phyloP scores from a whole-genome alignment of 805 yeast genomes.

The Candida takata region DNA sequence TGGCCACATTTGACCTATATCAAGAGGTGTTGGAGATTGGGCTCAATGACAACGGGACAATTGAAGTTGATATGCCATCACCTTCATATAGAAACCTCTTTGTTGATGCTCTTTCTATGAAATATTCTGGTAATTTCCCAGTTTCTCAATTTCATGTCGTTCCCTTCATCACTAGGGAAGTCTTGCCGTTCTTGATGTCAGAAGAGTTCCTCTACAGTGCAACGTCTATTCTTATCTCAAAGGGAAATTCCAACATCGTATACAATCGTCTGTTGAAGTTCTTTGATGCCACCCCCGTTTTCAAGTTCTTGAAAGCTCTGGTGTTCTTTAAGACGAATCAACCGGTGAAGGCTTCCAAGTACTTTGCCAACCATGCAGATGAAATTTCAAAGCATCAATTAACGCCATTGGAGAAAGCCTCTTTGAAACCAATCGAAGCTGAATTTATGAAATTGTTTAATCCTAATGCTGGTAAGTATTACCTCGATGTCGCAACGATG shows the following conservation, averaged over 20 bases:
- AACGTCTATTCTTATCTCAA: constrained; percentile 9
- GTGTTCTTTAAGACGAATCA: constrained; percentile 21
- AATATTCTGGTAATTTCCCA: constrained; percentile 13
- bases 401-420: constrained; percentile 16
- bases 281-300: constrained; percentile 15
- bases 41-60: constrained; percentile 7
- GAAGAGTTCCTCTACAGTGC: constrained; percentile 13
- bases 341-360: constrained; percentile 24
- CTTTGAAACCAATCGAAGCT: constrained; percentile 16
- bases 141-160: constrained; percentile 8
- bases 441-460: constrained; percentile 23
- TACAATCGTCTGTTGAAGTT: constrained; percentile 14
- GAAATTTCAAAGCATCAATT: constrained; percentile 23
- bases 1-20: constrained; percentile 16
- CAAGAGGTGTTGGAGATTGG: constrained; percentile 11
- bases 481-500: constrained; percentile 30
- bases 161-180: constrained; percentile 8
- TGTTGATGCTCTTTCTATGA: constrained; percentile 4
- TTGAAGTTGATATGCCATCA: constrained; percentile 19
- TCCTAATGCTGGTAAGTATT: constrained; percentile 29
- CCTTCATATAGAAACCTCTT: constrained; percentile 11
- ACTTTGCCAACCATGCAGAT: constrained; percentile 25
- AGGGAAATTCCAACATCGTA: constrained; percentile 7
- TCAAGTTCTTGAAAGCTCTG: constrained; percentile 18
- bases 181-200: constrained; percentile 16